phyloP scores from a whole-genome alignment of 78 protist genomes.

The Dictyostelium purpureum region DNA sequence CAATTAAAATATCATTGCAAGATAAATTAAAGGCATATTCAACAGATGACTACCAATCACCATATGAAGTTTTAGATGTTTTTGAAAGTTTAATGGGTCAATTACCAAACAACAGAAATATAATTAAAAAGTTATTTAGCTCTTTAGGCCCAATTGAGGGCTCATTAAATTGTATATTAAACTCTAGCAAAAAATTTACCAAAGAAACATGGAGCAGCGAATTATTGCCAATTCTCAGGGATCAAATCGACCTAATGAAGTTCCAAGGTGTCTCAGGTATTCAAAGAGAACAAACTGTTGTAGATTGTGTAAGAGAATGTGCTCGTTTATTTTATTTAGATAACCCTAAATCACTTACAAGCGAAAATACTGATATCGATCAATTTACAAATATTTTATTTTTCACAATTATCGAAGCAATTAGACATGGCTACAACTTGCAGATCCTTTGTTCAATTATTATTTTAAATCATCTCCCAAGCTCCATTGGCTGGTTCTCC shows the following conservation, averaged over 20 bases:
- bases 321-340: constrained; percentile 15
- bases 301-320: constrained; percentile 37
- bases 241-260: neutral
- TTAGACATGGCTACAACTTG: neutral
- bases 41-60: neutral
- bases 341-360: neutral
- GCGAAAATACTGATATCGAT: neutral
- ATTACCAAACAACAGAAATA: neutral
- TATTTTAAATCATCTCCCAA: neutral
- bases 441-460: constrained; percentile 9
- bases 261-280: constrained; percentile 30
- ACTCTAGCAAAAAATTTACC: neutral
- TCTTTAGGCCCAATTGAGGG: neutral
- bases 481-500: neutral
- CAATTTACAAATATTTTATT: neutral
- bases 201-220: neutral
- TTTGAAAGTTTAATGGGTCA: neutral
- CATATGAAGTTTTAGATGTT: neutral
- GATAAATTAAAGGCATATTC: no score
- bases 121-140: neutral
- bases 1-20: neutral
- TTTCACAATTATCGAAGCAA: neutral
- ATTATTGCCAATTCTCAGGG: neutral
- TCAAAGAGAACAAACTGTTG: neutral
- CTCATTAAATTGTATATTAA: neutral